These are phyloP conservation scores for Flammula alnicola DNA, from an alignment of 1,284 basidiomycete species.

Conservation along the genomic window DNA sequence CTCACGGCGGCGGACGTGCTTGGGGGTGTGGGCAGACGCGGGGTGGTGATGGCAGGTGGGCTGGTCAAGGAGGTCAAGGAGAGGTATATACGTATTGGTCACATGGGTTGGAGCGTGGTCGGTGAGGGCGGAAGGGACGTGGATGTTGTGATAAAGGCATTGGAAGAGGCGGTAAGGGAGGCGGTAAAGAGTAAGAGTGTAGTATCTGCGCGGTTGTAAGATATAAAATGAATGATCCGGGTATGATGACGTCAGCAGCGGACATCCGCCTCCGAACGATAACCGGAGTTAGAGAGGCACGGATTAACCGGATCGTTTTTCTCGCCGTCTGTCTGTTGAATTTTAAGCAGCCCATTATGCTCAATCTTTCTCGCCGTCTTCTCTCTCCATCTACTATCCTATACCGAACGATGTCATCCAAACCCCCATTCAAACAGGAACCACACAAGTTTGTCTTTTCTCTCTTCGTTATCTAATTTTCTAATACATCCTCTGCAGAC, in stretches of 20 bases:
- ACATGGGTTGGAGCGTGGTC: slow-evolving; percentile 90
- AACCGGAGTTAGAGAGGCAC: slow-evolving; percentile 23
- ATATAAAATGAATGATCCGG: slow-evolving; percentile 10
- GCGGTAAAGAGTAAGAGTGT: slow-evolving; percentile 11
- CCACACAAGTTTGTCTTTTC: slow-evolving; percentile 63
- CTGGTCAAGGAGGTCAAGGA: slow-evolving; percentile 89
- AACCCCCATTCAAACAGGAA: slow-evolving; percentile 46
- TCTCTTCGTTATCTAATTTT: slow-evolving; percentile 18
- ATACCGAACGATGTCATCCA: slow-evolving; percentile 7
- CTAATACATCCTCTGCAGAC: slow-evolving; percentile 37
- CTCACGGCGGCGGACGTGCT: slow-evolving; percentile 69
- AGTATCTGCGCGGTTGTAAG: slow-evolving; percentile 14
- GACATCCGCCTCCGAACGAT: slow-evolving; percentile 15
- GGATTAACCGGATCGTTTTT: slow-evolving; percentile 9
- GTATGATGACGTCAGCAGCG: slow-evolving; percentile 10
- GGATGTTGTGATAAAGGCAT: slow-evolving; percentile 70
- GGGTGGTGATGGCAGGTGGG: slow-evolving; percentile 89
- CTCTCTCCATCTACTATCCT: slow-evolving; percentile 10
- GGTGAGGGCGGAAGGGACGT: slow-evolving; percentile 76
- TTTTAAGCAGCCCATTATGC: too few relatives aligned
- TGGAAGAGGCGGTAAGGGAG: slow-evolving; percentile 67
- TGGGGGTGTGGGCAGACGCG: slow-evolving; percentile 68
- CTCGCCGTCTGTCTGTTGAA: slow-evolving; percentile 10
- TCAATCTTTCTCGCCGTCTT: slow-evolving; percentile 12
- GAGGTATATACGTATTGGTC: slow-evolving; percentile 83